These are phyloP conservation scores for Phlebiopsis flavidoalba DNA, from an alignment of 768 basidiomycete genomes.

Conservation along the genomic window DNA sequence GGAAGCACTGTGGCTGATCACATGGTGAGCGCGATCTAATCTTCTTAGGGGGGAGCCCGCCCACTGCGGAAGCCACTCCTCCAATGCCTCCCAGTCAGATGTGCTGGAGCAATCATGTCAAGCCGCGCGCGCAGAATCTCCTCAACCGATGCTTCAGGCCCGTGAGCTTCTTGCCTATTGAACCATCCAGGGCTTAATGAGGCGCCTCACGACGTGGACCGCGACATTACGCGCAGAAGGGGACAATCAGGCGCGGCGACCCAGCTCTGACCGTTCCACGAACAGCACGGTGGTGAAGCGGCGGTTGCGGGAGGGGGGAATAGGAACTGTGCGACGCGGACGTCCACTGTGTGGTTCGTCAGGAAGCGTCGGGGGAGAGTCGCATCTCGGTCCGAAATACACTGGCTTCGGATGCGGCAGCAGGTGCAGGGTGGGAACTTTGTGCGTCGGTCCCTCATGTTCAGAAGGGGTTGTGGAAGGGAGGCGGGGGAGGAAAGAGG, in stretches of 20 bases:
- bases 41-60: conserved; percentile 34
- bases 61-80: conserved; percentile 48
- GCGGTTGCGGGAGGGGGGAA: conserved; percentile 21
- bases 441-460: too few species aligned
- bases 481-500: too few species aligned
- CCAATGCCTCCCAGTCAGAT: conserved; percentile 38
- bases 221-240: conserved; percentile 56
- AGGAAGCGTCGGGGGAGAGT: conserved; percentile 38
- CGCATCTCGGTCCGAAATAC: conserved; percentile 13
- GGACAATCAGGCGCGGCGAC: conserved; percentile 42
- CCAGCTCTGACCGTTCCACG: conserved; percentile 34
- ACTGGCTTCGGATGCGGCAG: conserved; percentile 16
- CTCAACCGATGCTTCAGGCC: background rate
- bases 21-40: conserved; percentile 11
- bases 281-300: conserved; percentile 32
- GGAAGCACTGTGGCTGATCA: too few species aligned
- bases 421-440: conserved; percentile 3
- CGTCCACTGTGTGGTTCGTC: conserved; percentile 37
- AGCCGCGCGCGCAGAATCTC: background rate
- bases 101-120: conserved; percentile 9
- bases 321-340: conserved; percentile 45
- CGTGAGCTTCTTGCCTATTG: background rate
- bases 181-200: conserved; percentile 17
- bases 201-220: conserved; percentile 39
- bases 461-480: too few species aligned